Percentiles rank a stretch among this genome's conserved stretches.
Conservation (phyloP, 1,284 basidiomycete genomes). For the Ganoderma leucocontextum region DNA sequence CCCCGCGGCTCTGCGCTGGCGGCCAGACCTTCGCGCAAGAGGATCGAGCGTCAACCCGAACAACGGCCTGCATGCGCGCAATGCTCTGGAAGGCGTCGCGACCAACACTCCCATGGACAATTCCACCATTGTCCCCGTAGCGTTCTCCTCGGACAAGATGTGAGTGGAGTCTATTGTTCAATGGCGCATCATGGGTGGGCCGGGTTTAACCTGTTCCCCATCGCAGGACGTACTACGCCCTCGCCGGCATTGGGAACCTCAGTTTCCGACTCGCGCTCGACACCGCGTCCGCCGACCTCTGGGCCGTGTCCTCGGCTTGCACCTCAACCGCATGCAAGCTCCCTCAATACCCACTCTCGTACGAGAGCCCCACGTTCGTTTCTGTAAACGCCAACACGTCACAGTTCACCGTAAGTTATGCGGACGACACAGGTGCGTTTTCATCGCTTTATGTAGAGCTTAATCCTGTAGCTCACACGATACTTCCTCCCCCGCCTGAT, state of each 20-base stretch:
- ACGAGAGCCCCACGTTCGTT: constrained; percentile 69
- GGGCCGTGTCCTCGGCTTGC: constrained; percentile 74
- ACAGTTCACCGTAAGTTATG: constrained; percentile 64
- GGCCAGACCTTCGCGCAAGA: constrained; percentile 30
- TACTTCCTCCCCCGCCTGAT: neutral
- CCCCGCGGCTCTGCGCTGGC: constrained; percentile 26
- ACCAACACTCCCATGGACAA: constrained; percentile 33
- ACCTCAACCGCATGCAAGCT: constrained; percentile 59
- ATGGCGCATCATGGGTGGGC: neutral
- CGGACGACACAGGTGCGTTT: constrained; percentile 67
- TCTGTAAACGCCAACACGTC: constrained; percentile 68
- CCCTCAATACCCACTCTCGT: constrained; percentile 73
- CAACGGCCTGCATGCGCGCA: constrained; percentile 26
- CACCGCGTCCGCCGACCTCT: constrained; percentile 80
- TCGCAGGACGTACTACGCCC: constrained; percentile 68
- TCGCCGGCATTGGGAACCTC: constrained; percentile 66
- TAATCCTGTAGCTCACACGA: neutral
- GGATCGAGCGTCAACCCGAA: neutral
- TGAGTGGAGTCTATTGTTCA: constrained; percentile 31
- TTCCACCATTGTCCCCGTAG: constrained; percentile 40
- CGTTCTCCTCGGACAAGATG: constrained; percentile 42
- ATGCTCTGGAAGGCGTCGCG: constrained; percentile 37
- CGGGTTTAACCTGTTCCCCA: constrained; percentile 13
- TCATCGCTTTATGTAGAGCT: neutral
- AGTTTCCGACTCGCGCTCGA: constrained; percentile 76